Conservation (phyloP, 441 rosid genomes). For the Pelargonium australe region DNA sequence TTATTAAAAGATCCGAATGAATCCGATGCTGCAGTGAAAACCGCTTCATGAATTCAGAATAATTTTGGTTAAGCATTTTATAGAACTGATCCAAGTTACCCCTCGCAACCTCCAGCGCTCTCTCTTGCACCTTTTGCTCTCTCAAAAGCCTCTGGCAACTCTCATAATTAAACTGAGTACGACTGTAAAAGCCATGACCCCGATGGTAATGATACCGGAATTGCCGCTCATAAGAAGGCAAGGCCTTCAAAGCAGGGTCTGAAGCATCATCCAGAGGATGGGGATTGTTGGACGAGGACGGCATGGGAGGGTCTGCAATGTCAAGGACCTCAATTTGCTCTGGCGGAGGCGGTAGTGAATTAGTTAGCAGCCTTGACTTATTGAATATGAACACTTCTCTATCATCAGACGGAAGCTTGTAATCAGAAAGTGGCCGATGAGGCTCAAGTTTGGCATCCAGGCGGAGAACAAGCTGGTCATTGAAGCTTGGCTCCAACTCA, state of each 20-base stretch:
- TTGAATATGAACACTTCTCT: slow-evolving; percentile 74
- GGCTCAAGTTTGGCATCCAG: slow-evolving; percentile 84
- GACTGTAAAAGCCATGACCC: slow-evolving; percentile 52
- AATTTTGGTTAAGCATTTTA: slow-evolving; percentile 69
- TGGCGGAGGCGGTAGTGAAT: slow-evolving; percentile 50
- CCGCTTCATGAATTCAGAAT: slow-evolving; percentile 80
- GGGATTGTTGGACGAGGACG: slow-evolving; percentile 41
- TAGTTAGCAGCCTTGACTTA: slow-evolving; percentile 63
- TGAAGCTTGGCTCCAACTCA: slow-evolving; percentile 43
- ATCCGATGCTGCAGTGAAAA: slow-evolving; percentile 60
- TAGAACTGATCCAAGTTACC: slow-evolving; percentile 75
- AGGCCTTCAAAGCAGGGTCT: slow-evolving; percentile 92
- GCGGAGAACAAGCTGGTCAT: slow-evolving; percentile 83
- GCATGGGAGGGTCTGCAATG: slow-evolving; percentile 46
- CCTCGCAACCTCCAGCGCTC: slow-evolving; percentile 79
- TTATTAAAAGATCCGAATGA: slow-evolving; percentile 67
- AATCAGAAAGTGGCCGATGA: slow-evolving; percentile 59
- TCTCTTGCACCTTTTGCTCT: slow-evolving; percentile 85
- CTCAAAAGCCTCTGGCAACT: slow-evolving; percentile 59
- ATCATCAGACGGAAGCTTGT: slow-evolving; percentile 65
- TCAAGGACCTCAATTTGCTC: slow-evolving; percentile 57
- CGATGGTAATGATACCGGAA: slow-evolving; percentile 68
- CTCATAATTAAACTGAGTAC: slow-evolving; percentile 47
- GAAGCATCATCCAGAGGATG: slow-evolving; percentile 79
- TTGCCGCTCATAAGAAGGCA: slow-evolving; percentile 82